Base-by-base conservation (phyloP, 2,329 filamentous ascomycete species). In the Botryotinia calthae region DNA sequence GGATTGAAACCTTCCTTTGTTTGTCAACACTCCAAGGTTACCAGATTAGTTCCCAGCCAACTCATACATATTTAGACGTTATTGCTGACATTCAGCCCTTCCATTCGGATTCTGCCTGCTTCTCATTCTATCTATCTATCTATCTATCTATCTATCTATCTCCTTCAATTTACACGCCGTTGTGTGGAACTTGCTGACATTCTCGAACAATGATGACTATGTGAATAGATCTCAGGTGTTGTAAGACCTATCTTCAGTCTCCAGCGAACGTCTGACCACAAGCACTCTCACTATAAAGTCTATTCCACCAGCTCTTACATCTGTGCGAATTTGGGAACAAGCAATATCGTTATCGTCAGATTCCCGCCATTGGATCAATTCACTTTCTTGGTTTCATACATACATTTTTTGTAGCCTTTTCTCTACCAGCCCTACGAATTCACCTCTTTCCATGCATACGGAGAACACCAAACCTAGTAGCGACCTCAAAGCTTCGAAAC, bases 231-330 rank as follows among this genome's bases (percentile, higher is more conserved):
- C 48, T 68, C 71, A 69, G 62, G 65, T 51, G 34, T 66, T 72
- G 70, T 64, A 66, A 68, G 34, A 72, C 74, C 63, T 72, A 65
- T 73, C 61, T 70, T 72, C 72, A 76, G 75, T 71, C 75, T 75
- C 69, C 65, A 42, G 48, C 65, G 28, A 69, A 63, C 31, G 31
- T 34, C 56, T 70, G 42, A 71, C 56, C 56, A 40, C 34, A 51
- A 64, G 16, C 44, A 37, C 44, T 44, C 28, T 64, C 48, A 54
- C 25, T 61, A 46, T 31, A 70, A 62, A 31, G 20, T 34, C 34
- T 62, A 22, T 64, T 46, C 25, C 58, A 25, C 58, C 42, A 64
- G 46, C 25, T 51, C 42, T 51, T 31, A 44, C 34, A 64, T 31
- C 31, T 31, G 44, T 71, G 58, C 44, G 44, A 71, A 71, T 42